These are phyloP conservation scores for Xylaria scruposa DNA, from an alignment of 495 filamentous ascomycete genomes.

Conservation along the genomic window DNA sequence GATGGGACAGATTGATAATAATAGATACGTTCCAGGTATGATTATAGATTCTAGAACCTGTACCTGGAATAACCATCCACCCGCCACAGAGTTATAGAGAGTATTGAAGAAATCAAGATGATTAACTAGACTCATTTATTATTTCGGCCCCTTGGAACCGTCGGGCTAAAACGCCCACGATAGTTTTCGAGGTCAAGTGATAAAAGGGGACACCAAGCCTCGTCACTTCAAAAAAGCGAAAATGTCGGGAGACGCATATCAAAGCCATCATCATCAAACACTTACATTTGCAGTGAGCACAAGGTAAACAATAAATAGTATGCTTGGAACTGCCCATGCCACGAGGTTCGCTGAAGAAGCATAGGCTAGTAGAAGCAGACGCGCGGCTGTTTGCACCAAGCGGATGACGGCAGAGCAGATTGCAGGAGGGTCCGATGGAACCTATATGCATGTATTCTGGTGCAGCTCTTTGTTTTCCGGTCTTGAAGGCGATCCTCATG, in stretches of 20 bases:
- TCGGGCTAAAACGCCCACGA: not conserved
- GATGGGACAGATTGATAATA: not conserved
- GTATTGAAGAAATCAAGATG: not conserved
- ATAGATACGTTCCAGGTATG: not conserved
- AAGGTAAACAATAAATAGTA: not conserved
- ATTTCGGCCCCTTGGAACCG: not conserved
- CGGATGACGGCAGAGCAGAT: not conserved
- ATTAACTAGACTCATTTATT: not conserved
- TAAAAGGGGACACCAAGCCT: not conserved
- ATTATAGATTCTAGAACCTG: not conserved
- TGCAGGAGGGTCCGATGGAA: not conserved
- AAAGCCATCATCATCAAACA: not conserved
- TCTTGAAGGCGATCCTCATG: not conserved
- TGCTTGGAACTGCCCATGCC: not conserved
- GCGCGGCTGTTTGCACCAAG: conserved; percentile 19
- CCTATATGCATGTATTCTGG: not conserved
- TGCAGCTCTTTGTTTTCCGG: not conserved
- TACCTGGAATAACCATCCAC: not conserved
- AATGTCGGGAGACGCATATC: not conserved
- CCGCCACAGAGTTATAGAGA: not conserved
- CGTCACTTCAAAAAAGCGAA: not conserved
- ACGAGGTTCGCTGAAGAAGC: not conserved
- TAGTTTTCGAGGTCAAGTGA: not conserved
- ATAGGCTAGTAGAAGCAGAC: not conserved
- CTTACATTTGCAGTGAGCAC: not conserved